Percentiles rank a stretch among this genome's conserved stretches.
phyloP scores from a whole-genome alignment of 1,284 basidiomycete species.

The Ceratobasidium sp. region DNA sequence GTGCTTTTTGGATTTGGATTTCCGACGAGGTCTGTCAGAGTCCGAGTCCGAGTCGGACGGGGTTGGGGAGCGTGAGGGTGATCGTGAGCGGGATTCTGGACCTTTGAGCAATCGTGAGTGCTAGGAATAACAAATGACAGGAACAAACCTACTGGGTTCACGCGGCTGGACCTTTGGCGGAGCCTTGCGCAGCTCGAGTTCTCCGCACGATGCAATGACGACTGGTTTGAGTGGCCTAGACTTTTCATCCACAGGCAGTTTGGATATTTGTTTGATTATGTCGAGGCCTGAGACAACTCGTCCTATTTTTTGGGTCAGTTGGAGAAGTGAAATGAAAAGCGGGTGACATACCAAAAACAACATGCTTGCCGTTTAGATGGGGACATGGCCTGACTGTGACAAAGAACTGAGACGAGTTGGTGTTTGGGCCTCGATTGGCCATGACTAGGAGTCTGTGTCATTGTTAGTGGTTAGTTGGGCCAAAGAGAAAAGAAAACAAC shows the following conservation, averaged over 20 bases:
- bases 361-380: constrained; percentile 80
- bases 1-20: constrained; percentile 46
- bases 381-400: constrained; percentile 76
- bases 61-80: constrained; percentile 39
- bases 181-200: constrained; percentile 74
- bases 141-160: constrained; percentile 40
- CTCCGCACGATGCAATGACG: constrained; percentile 80
- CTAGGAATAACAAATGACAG: constrained; percentile 42
- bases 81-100: constrained; percentile 43
- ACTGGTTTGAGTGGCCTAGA: constrained; percentile 75
- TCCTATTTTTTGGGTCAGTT: constrained; percentile 53
- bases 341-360: constrained; percentile 66
- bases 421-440: constrained; percentile 81
- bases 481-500: constrained; percentile 34
- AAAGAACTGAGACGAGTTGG: constrained; percentile 85
- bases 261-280: constrained; percentile 61
- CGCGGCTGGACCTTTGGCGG: constrained; percentile 40
- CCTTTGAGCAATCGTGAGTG: constrained; percentile 44
- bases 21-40: constrained; percentile 18
- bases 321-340: background rate
- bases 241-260: constrained; percentile 69
- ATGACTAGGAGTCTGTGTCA: constrained; percentile 70
- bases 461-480: background rate
- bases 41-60: background rate
- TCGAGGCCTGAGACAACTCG: constrained; percentile 52